Percentiles rank a stretch among this genome's conserved stretches.
Evolutionary conservation across 176 grass and related monocot species (phyloP).

Genomic region (Phragmites australis): DNA sequence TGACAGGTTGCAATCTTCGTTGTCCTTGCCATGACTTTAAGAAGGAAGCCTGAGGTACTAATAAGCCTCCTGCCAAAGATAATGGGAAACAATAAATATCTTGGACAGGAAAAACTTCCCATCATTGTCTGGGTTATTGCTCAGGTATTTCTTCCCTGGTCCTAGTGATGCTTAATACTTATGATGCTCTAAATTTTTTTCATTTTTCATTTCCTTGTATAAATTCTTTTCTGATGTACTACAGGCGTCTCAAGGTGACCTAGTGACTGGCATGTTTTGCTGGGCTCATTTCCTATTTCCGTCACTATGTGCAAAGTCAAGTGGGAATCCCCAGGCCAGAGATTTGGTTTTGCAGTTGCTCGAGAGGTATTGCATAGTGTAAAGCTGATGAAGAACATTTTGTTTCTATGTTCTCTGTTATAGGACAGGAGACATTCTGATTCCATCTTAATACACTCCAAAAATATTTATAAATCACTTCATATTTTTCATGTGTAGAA

Average conservation of each 20-base stretch:
- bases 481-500: slow-evolving; percentile 44
- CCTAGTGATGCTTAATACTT: slow-evolving; percentile 1
- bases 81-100: slow-evolving; percentile 74
- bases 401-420: not conserved
- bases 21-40: slow-evolving; percentile 86
- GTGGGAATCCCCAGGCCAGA: slow-evolving; percentile 77
- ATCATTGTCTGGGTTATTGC: slow-evolving; percentile 80
- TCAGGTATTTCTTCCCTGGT: slow-evolving; percentile 54
- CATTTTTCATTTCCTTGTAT: slow-evolving; percentile 1
- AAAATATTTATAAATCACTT: not conserved
- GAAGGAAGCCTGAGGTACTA: slow-evolving; percentile 74
- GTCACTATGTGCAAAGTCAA: slow-evolving; percentile 68
- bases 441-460: not conserved
- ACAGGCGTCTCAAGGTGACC: slow-evolving; percentile 86
- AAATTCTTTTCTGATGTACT: not conserved
- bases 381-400: not conserved
- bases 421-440: not conserved
- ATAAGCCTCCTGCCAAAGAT: slow-evolving; percentile 58
- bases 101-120: slow-evolving; percentile 85
- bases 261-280: slow-evolving; percentile 74
- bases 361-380: slow-evolving; percentile 59
- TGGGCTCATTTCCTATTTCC: slow-evolving; percentile 89
- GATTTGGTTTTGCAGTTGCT: slow-evolving; percentile 91
- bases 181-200: not conserved
- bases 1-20: slow-evolving; percentile 90